A percentile compares a stretch with the other conserved stretches of the same genome.
These are phyloP conservation scores for Trematosphaeria pertusa DNA, from an alignment of 2,329 filamentous ascomycete species.

Conservation along the genomic window DNA sequence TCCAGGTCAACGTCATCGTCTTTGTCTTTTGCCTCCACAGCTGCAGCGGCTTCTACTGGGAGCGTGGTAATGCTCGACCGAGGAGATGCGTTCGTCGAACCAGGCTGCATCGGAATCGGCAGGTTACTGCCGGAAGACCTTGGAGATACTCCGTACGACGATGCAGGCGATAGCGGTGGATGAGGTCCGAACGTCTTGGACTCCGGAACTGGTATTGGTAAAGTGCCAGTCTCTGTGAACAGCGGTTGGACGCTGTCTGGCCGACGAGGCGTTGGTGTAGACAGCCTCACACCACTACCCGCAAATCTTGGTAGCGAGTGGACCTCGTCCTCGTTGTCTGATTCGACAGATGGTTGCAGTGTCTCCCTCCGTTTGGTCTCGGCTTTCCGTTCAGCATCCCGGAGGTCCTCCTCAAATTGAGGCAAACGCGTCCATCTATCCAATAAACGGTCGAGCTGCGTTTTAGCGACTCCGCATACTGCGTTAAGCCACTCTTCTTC, in stretches of 20 bases:
- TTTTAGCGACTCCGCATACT: constrained; percentile 30
- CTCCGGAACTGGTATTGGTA: constrained; percentile 28
- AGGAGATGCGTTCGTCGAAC: constrained; percentile 29
- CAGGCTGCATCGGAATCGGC: constrained; percentile 15
- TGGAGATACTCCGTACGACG: constrained; percentile 30
- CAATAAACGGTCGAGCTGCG: constrained; percentile 36
- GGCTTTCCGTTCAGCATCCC: constrained; percentile 29
- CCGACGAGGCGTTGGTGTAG: constrained; percentile 18
- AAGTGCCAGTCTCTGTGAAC: constrained; percentile 32
- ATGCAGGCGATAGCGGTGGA: constrained; percentile 34
- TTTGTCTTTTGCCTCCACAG: constrained; percentile 39
- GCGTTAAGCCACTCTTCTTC: constrained; percentile 32
- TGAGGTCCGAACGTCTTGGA: constrained; percentile 25
- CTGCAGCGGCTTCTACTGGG: constrained; percentile 39
- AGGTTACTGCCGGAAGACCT: constrained; percentile 24
- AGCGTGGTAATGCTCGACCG: constrained; percentile 32
- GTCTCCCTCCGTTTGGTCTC: constrained; percentile 32
- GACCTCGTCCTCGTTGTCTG: constrained; percentile 42
- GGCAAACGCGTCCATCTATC: constrained; percentile 42
- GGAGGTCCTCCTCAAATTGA: constrained; percentile 37
- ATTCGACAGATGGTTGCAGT: constrained; percentile 44
- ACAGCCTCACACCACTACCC: constrained; percentile 14
- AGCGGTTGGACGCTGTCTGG: constrained; percentile 35
- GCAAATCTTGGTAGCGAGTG: constrained; percentile 16
- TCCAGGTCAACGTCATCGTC: constrained; percentile 39